Evolutionary conservation across 139 green algal genomes (phyloP).

Genomic region (Pleodorina starrii): DNA sequence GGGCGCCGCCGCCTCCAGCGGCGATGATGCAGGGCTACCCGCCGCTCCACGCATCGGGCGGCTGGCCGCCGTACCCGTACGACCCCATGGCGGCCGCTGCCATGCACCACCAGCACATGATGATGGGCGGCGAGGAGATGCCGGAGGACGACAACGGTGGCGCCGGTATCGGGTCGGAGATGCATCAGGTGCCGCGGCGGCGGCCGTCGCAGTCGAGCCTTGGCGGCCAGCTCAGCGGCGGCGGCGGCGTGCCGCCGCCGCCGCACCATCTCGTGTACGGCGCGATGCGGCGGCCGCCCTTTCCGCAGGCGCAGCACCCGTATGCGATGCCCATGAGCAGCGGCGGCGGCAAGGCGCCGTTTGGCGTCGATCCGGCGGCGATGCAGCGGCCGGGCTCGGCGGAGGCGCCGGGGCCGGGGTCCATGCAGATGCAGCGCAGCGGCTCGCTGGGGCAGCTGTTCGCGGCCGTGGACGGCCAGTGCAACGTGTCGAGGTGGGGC

Average conservation of each 20-base stretch:
- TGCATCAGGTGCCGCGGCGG: not conserved
- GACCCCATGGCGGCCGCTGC: constrained; percentile 19
- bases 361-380: not conserved
- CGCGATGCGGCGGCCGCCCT: not conserved
- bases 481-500: constrained; percentile 28
- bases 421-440: constrained; percentile 17
- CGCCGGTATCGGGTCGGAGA: not conserved
- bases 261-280: not conserved
- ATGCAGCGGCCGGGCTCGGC: not conserved
- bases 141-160: not conserved
- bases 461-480: not conserved
- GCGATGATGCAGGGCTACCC: constrained; percentile 17
- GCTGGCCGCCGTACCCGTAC: constrained; percentile 6
- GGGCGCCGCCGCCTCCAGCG: not conserved
- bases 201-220: constrained; percentile 13
- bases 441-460: constrained; percentile 25
- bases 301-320: not conserved
- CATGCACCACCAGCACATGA: constrained; percentile 35
- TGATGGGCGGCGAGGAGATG: constrained; percentile 29
- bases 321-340: not conserved
- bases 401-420: not conserved
- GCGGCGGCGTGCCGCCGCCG: not conserved
- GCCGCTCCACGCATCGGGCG: not conserved
- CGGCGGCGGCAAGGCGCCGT: not conserved
- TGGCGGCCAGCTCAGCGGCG: not conserved